Base-by-base conservation (phyloP, 2,329 filamentous ascomycete genomes). In the Talaromyces sp. region DNA sequence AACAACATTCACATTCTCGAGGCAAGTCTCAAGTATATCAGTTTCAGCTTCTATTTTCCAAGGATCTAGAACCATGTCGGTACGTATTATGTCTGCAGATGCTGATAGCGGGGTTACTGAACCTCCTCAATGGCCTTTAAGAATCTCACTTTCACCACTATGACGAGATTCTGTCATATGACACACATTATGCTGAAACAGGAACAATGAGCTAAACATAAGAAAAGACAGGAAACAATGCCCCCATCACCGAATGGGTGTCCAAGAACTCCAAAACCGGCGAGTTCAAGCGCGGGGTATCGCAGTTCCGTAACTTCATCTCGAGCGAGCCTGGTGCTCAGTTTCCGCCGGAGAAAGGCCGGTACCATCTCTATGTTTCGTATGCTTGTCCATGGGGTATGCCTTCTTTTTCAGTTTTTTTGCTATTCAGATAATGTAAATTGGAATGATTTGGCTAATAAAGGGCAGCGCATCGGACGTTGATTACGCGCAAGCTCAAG, bases 311-410 rank as follows among this genome's bases (percentile, higher is more conserved):
- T 66, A 87, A 90, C 77, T 91, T 83, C 78, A 90, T 97, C 77
- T 92, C 90, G 37, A 86, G 84, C 68, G 86, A 91, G 70, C 79
- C 87, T 0, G 89, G 86, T 49, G 89, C 91, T 5, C 80, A 89
- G 76, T 97, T 93, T 71, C 90, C 92, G 5, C 86, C 92, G 0
- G 94, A 98, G 80, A 92, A 91, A 80, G 92, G 86, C 62, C 86
- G 95, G 64, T 99, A 99, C 77, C 95, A 99, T 80, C 87, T 99
- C 71, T 99, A 94, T 75, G 90, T 97, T 70, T 94, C 90, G 73
- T 97, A 96, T 79, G 93, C 93, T 7, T 97, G 93, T 78, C 93
- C 93, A 3, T 97, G 93, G 93, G 89, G 83, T 85, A 73, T 65
- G 79, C 75, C 35, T 11, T 73, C 41, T 3, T 37, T 13, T 6